Percentiles rank a stretch among this genome's conserved stretches.
Evolutionary conservation across 2,329 filamentous ascomycete genomes (phyloP).

Genomic region (Trichoderma sp.): DNA sequence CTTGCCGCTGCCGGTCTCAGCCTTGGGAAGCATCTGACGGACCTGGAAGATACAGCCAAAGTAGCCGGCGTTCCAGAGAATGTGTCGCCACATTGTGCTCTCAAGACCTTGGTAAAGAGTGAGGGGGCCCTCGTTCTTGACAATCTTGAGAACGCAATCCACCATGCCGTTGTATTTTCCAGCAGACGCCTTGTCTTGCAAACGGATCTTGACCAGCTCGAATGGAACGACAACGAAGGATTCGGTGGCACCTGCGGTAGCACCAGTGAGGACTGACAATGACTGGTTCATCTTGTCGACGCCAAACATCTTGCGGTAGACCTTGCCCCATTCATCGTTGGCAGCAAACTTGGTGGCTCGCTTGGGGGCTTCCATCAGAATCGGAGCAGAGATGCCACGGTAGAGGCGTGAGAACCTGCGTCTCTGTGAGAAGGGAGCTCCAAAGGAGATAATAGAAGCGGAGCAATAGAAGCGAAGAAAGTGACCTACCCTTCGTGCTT

Average conservation of each 20-base stretch:
- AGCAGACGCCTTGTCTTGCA: slow-evolving; percentile 92
- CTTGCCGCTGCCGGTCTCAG: slow-evolving; percentile 76
- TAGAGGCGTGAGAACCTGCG: slow-evolving; percentile 82
- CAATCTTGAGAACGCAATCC: slow-evolving; percentile 77
- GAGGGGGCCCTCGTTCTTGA: slow-evolving; percentile 77
- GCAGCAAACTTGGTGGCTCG: slow-evolving; percentile 97
- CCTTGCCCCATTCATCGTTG: slow-evolving; percentile 96
- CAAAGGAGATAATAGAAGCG: background rate
- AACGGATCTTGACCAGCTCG: slow-evolving; percentile 95
- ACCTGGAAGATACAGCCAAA: slow-evolving; percentile 99
- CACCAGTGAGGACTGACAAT: slow-evolving; percentile 88
- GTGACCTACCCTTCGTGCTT: slow-evolving; percentile 84
- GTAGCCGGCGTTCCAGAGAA: slow-evolving; percentile 87
- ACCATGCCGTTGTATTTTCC: slow-evolving; percentile 82
- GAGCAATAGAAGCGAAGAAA: background rate
- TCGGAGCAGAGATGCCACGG: slow-evolving; percentile 91
- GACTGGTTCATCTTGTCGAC: slow-evolving; percentile 85
- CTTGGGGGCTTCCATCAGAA: slow-evolving; percentile 94
- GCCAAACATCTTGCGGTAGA: slow-evolving; percentile 87
- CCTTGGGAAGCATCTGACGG: slow-evolving; percentile 74
- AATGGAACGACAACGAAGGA: slow-evolving; percentile 97
- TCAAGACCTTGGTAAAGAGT: slow-evolving; percentile 96
- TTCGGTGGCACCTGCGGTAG: slow-evolving; percentile 92
- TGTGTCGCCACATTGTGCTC: slow-evolving; percentile 93
- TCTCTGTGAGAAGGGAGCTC: slow-evolving; percentile 24